These are phyloP conservation scores for Lasiodiplodia sp. DNA, from an alignment of 2,329 filamentous ascomycete genomes.

Conservation along the genomic window DNA sequence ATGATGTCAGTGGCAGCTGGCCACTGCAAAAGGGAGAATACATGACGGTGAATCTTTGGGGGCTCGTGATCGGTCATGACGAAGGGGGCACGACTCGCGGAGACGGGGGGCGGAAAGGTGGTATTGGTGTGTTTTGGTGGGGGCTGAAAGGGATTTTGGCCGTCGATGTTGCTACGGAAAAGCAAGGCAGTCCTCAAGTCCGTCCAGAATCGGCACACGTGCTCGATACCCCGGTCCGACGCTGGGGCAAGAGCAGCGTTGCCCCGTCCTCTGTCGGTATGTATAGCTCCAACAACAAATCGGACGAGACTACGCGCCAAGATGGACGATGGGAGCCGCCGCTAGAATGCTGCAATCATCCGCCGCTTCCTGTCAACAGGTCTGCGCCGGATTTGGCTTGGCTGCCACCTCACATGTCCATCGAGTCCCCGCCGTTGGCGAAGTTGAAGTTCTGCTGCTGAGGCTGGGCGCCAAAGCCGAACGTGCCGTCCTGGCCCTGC, in stretches of 20 bases:
- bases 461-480: conserved; percentile 75
- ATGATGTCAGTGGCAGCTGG: conserved; percentile 30
- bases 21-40: conserved; percentile 29
- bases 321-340: conserved; percentile 8
- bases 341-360: background rate
- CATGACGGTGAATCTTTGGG: conserved; percentile 32
- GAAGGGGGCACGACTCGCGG: conserved; percentile 30
- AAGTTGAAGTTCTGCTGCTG: conserved; percentile 88
- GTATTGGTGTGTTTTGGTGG: conserved; percentile 18
- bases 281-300: conserved; percentile 17
- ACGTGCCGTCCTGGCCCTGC: conserved; percentile 75
- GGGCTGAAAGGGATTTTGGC: conserved; percentile 21
- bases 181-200: conserved; percentile 19
- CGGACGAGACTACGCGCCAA: conserved; percentile 6
- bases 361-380: conserved; percentile 13
- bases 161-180: conserved; percentile 27
- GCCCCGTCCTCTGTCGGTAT: conserved; percentile 28
- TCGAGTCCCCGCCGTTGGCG: conserved; percentile 75
- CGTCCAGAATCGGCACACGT: conserved; percentile 28
- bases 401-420: conserved; percentile 70
- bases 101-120: conserved; percentile 19
- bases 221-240: conserved; percentile 4
- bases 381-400: conserved; percentile 11
- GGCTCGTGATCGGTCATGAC: conserved; percentile 31
- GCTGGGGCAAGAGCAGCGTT: conserved; percentile 14